phyloP scores from a whole-genome alignment of 768 basidiomycete species.

The Postia placenta region DNA sequence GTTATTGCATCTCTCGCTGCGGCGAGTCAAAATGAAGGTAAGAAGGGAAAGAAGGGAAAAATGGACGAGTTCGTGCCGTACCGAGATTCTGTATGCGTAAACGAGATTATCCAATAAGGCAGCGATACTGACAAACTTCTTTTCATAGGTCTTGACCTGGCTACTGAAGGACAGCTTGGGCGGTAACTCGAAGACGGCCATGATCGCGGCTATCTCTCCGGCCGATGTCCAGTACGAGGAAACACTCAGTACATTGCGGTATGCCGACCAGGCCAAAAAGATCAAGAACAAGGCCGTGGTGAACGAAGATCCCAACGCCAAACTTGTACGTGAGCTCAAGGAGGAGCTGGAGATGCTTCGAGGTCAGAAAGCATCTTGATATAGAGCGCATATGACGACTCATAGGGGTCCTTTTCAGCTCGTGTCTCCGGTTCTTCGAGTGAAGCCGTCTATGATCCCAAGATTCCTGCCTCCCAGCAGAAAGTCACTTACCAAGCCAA shows the following conservation, averaged over 20 bases:
- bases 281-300: constrained; percentile 99
- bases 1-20: constrained; percentile 86
- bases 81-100: constrained; percentile 80
- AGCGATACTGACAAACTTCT: not conserved
- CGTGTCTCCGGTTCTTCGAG: constrained; percentile 64
- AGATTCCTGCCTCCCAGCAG: constrained; percentile 89
- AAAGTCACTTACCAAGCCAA: constrained; percentile 92
- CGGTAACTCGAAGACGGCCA: constrained; percentile 96
- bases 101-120: not conserved
- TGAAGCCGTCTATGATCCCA: constrained; percentile 81
- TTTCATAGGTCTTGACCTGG: constrained; percentile 86
- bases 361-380: constrained; percentile 37
- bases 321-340: constrained; percentile 96
- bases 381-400: constrained; percentile 14
- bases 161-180: constrained; percentile 95
- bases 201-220: constrained; percentile 99
- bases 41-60: constrained; percentile 78
- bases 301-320: constrained; percentile 99
- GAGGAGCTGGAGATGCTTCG: constrained; percentile 93
- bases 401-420: constrained; percentile 33
- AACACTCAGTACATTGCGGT: constrained; percentile 91
- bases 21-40: constrained; percentile 49
- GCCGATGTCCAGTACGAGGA: constrained; percentile 88
- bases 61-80: constrained; percentile 94
- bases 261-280: constrained; percentile 99